A percentile compares a stretch with the other conserved stretches of the same genome.
Conservation (phyloP, 2,329 filamentous ascomycete species). For the Penicillium sp. region DNA sequence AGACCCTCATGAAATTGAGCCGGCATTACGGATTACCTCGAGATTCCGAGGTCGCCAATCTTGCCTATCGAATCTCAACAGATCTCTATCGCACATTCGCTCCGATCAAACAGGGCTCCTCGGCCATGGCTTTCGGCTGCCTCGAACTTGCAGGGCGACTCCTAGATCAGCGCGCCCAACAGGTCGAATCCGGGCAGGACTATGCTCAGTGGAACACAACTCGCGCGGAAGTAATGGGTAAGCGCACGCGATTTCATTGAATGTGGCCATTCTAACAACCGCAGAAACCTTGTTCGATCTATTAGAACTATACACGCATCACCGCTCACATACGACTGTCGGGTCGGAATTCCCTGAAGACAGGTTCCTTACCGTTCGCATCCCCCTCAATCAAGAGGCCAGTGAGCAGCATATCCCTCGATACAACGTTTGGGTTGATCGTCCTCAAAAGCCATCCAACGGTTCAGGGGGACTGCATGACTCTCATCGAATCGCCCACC, state of each 20-base stretch:
- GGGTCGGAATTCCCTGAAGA: conserved; percentile 73
- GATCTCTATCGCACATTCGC: conserved; percentile 94
- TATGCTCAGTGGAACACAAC: conserved; percentile 53
- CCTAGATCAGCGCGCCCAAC: conserved; percentile 56
- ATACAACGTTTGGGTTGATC: conserved; percentile 58
- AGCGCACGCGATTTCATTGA: conserved; percentile 45
- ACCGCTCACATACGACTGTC: conserved; percentile 71
- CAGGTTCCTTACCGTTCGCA: conserved; percentile 81
- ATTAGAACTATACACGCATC: conserved; percentile 88
- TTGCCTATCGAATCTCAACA: conserved; percentile 78
- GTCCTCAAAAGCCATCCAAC: conserved; percentile 23
- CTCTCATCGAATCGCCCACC: conserved; percentile 24
- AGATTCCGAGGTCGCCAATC: conserved; percentile 58
- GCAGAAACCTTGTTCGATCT: conserved; percentile 84
- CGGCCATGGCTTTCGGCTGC: conserved; percentile 80
- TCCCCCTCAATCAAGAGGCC: conserved; percentile 80
- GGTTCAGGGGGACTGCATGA: conserved; percentile 16
- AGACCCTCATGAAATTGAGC: conserved; percentile 77
- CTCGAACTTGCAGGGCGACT: conserved; percentile 78
- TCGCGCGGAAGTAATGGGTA: conserved; percentile 51
- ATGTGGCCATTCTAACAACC: conserved; percentile 27
- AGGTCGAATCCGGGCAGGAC: conserved; percentile 48
- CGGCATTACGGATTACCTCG: conserved; percentile 59
- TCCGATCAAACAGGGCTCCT: conserved; percentile 83
- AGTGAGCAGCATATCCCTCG: conserved; percentile 63